Base-by-base conservation (phyloP, 75 land plant genomes). In the Pinus taeda region DNA sequence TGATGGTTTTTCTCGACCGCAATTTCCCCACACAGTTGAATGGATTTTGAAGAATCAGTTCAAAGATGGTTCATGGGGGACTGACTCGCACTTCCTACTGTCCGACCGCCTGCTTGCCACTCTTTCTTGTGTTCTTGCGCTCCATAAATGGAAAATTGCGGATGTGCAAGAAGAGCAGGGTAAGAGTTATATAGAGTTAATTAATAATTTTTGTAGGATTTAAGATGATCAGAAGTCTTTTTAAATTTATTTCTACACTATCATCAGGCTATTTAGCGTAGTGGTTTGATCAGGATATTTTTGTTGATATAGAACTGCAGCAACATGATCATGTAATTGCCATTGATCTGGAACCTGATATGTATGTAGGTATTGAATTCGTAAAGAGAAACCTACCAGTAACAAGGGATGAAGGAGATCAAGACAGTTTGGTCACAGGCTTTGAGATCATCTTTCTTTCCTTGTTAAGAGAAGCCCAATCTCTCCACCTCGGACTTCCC, bases 391-490 rank as follows among this genome's bases (percentile, higher is more conserved):
- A 80, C 20, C 15, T 80, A 15, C 57, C 55, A 17, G 58, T 13
- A 45, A 73, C 83, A 74, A 77, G 92, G 57, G 88, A 81, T 37
- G 77, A 81, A 12, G 95, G 92, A 55, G 87, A 84, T 3, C 80
- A 53, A 4, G 88, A 90, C 72, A 90, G 89, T 53, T 92, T 94
- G 94, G 91, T 90, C 0, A 93, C 88, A 49, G 98, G 93, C 11
- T 96, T 96, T 73, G 97, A 96, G 77, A 84, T 96, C 18, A 92
- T 89, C 21, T 92, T 96, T 73, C 99, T 95, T 29, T 78, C 95
- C 0, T 83, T 96, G 61, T 64, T 96, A 0, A 87, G 90, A 21
- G 87, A 84, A 18, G 97, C 99, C 15, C 76, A 63, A 61, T 64
- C 71, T 21, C 59, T 96, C 61, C 84, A 74, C 66, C 82, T 96